Percentiles rank a stretch among this genome's conserved stretches.
These are phyloP conservation scores for Nitzschia sp. DNA, from an alignment of 108 stramenopile genomes.

Conservation along the genomic window DNA sequence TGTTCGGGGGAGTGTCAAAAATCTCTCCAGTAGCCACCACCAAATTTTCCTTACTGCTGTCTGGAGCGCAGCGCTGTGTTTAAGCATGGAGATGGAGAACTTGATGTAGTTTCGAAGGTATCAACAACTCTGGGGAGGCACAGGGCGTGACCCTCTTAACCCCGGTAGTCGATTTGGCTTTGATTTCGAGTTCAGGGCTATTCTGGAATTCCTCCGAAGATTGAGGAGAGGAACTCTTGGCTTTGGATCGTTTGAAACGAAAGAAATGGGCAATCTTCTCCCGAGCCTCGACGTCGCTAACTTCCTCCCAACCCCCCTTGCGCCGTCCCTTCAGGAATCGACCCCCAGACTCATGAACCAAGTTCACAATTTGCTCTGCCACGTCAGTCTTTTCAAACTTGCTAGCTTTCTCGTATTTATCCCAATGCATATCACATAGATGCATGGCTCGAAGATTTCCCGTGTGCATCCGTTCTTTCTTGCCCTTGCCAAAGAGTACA, in stretches of 20 bases:
- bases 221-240: background rate
- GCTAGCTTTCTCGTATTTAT: background rate
- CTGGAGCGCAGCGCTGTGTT: too few species aligned
- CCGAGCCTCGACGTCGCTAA: background rate
- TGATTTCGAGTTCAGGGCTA: background rate
- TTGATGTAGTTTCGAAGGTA: too few species aligned
- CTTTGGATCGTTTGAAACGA: conserved; percentile 1
- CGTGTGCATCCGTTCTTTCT: background rate
- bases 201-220: background rate
- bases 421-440: conserved; percentile 15
- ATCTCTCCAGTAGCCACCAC: too few species aligned
- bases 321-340: conserved; percentile 11
- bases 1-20: too few species aligned
- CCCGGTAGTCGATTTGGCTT: background rate
- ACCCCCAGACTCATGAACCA: background rate
- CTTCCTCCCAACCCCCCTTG: conserved; percentile 13
- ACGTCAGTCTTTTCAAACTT: conserved; percentile 16
- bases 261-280: conserved; percentile 20
- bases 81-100: too few species aligned
- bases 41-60: too few species aligned
- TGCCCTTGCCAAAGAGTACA: conserved; percentile 21
- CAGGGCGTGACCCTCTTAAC: background rate
- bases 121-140: background rate
- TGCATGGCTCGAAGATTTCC: conserved; percentile 15
- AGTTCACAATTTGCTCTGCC: background rate